Evolutionary conservation across 805 yeast genomes (phyloP), one percentile per base, ranked within the genome.

Genomic region (Lipomyces yamanashiensis): DNA sequence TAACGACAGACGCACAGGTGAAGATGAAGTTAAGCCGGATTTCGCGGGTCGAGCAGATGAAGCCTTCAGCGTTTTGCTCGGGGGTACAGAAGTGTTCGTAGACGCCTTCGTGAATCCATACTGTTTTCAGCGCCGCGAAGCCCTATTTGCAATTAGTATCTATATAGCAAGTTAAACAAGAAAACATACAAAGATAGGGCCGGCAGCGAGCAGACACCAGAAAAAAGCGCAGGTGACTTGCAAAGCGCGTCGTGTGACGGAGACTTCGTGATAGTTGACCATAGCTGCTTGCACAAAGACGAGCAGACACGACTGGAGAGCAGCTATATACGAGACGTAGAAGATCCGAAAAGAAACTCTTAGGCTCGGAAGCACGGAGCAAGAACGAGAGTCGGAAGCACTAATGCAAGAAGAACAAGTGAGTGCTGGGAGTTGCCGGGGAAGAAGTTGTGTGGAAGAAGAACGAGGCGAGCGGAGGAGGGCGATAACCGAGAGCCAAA

Each of bases 171-270:
- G 1, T 21, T 21, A 5, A 15, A 9, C 33, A 19, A 3, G 9
- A 3, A 7, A 23, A 67, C 71, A 10, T 58, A 68, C 98, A 80
- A 92, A 92, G 13, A 92, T 87, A 0, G 96, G 91, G 6, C 98
- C 98, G 0, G 97, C 97, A 0, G 97, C 91, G 44, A 90, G 79
- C 13, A 92, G 77, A 77, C 98, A 93, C 97, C 97, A 92, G 0
- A 81, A 60, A 17, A 90, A 83, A 36, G 97, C 92, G 76, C 96
- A 89, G 1, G 73, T 54, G 10, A 89, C 82, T 74, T 91, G 96
- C 1, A 80, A 61, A 9, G 80, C 58, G 66, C 85, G 75, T 34
- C 50, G 45, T 7, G 62, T 19, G 40, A 55, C 54, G 15, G 71
- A 50, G 10, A 69, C 68, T 12, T 69, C 68, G 34, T 54, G 62